Evolutionary conservation across 192 early-diverging fungal species (phyloP), one percentile per base, ranked within the genome.

Genomic region (Umbelopsis vinacea): DNA sequence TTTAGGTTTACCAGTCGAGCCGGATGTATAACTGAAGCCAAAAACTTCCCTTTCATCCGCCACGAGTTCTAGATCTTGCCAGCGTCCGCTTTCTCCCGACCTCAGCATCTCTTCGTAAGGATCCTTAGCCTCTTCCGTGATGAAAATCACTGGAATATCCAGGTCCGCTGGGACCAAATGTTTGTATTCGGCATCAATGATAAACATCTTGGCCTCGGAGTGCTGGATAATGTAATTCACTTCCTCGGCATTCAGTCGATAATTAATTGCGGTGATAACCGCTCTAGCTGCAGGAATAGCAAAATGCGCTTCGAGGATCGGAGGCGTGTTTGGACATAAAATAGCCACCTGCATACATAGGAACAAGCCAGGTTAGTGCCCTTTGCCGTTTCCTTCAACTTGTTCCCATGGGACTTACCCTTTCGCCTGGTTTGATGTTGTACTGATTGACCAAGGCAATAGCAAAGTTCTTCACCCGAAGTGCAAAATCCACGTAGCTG

Each of bases 281-380:
- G 79, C 88, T 22, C 82, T 81, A n/a, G 81, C 69, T 29, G 82
- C 81, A 9, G 88, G 87, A n/a, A 90, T 79, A 15, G 78, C 88
- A 79, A 81, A 90, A n/a, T 88, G 83, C 1, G 87, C 84, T 26
- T 90, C 89, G 5, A 90, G 70, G 68, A 87, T 73, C 9, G 81
- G 73, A n/a, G 84, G 82, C 23, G 80, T 84, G 57, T 89, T 90
- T 23, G 86, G 85, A 4, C 80, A 78, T 3, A 90, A 73, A 4
- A 90, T 66, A 0, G 84, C 89, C 0, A 90, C 86, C 53, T 54
- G 23, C 19, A 52, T 52, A 19, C 17, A 11, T 7, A 52, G 22
- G 50, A 19, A 6, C 22, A 24, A 6, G 11, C 12, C 10, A 5
- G 2, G 22, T 9, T 7, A 54, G 26, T 8, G 8, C 10, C 14